Conservation (phyloP, 2,329 filamentous ascomycete species). For the Calonectria naviculata region DNA sequence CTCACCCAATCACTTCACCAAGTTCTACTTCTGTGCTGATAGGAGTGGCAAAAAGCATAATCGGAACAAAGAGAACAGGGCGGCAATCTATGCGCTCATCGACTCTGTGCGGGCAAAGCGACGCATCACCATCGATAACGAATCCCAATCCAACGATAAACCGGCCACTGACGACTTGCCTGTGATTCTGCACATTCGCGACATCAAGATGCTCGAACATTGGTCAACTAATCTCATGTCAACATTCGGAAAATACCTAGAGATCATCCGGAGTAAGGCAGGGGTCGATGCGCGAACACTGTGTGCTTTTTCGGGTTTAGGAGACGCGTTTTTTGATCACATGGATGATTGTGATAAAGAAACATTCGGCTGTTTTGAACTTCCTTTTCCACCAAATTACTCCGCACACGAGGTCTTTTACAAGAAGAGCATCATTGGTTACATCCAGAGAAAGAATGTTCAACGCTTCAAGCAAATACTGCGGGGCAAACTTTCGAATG, state of each 20-base stretch:
- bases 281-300: not conserved
- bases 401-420: not conserved
- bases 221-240: not conserved
- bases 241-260: not conserved
- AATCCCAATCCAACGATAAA: not conserved
- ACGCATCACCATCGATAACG: accelerated
- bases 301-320: not conserved
- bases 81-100: not conserved
- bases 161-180: not conserved
- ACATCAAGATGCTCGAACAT: not conserved
- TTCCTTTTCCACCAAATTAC: not conserved
- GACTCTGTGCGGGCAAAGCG: not conserved
- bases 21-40: not conserved
- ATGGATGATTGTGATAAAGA: not conserved
- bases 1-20: not conserved
- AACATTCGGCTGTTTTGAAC: not conserved
- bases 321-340: accelerated
- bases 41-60: not conserved
- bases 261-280: not conserved
- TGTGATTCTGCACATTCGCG: not conserved
- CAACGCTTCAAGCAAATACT: not conserved
- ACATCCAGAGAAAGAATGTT: not conserved
- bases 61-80: not conserved
- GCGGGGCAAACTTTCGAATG: not conserved
- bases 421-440: accelerated